Evolutionary conservation across 164 flowering plant species (phyloP), one percentile per base, ranked within the genome.

Genomic region (Kingdonia uniflora): DNA sequence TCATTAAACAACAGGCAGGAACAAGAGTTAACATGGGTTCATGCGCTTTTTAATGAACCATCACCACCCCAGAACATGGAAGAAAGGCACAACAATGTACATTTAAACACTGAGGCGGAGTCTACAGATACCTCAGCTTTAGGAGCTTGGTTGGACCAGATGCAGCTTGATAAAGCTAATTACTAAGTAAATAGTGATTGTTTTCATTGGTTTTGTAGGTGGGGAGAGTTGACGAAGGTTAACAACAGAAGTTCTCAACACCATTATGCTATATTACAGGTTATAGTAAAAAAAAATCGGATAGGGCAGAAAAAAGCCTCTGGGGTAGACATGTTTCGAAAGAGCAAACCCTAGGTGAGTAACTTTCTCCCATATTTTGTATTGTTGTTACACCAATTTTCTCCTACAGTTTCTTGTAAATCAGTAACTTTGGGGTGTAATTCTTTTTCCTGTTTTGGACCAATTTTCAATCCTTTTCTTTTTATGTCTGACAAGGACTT

Each of bases 1-100:
- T 82, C 97, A 0, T 85, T 83, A 23, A 89, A 81, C 0, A 70
- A 69, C 50, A 78, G 71, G 41, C 78, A 35, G 41, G 35, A 85
- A 68, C 98, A 95, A n/a, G 96, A 91, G 68, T 52, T 87, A 14
- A 79, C 96, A 2, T 91, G 98, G 96, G 96, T 85, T 54, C 95
- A 85, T 26, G 77, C 95, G 5, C 76, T 87, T 42, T 95, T 91
- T 38, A 85, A 76, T 54, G 97, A 91, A 56, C 78, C 97, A 29
- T 8, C 35, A 4, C 35, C 4, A 56, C 85, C 95, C 6, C 78
- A 76, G 5, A 95, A 90, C 26, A 54, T 67, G 15, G 81, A 81
- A 60, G 94, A 84, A 19, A 77, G 72, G 8, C 35, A 29, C 4
- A 8, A 8, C 35, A 29, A 29, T 5, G 40, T 52, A 14, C 48